Percentiles rank a stretch among this genome's conserved stretches.
These are phyloP conservation scores for Hericium coralloides DNA, from an alignment of 768 basidiomycete genomes.

Conservation along the genomic window DNA sequence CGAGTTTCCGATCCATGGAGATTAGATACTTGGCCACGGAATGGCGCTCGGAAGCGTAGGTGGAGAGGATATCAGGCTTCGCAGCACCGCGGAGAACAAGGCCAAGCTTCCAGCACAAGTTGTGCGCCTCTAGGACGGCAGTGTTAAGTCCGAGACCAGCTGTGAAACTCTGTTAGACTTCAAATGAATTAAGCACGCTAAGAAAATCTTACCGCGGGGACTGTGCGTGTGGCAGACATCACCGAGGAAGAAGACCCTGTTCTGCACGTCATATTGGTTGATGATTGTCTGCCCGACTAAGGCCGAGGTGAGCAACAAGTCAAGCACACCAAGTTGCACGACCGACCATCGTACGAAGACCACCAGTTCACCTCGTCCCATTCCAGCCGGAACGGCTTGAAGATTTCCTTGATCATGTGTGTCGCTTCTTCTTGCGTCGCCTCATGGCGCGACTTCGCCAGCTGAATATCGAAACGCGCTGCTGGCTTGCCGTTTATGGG, in stretches of 20 bases:
- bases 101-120: constrained; percentile 5
- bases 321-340: not conserved
- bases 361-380: constrained; percentile 9
- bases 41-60: constrained; percentile 5
- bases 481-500: constrained; percentile 8
- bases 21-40: constrained; percentile 1
- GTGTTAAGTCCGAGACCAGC: constrained; percentile 6
- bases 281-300: constrained; percentile 3
- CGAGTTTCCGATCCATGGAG: constrained; percentile 4
- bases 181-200: not conserved
- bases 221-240: constrained; percentile 7
- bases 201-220: constrained; percentile 1
- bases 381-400: constrained; percentile 4
- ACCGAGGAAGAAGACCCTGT: constrained; percentile 6
- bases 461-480: constrained; percentile 4
- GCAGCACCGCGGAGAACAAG: constrained; percentile 1
- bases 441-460: constrained; percentile 4
- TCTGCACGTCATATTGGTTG: constrained; percentile 2
- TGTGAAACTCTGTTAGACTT: not conserved
- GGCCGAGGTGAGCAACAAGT: not conserved
- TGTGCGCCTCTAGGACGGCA: constrained; percentile 5
- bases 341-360: constrained; percentile 6
- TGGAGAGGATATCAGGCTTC: constrained; percentile 2
- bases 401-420: constrained; percentile 5
- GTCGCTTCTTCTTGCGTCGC: constrained; percentile 4